Conservation (phyloP, 2,329 filamentous ascomycete genomes). For the Clathrospora elynae region DNA sequence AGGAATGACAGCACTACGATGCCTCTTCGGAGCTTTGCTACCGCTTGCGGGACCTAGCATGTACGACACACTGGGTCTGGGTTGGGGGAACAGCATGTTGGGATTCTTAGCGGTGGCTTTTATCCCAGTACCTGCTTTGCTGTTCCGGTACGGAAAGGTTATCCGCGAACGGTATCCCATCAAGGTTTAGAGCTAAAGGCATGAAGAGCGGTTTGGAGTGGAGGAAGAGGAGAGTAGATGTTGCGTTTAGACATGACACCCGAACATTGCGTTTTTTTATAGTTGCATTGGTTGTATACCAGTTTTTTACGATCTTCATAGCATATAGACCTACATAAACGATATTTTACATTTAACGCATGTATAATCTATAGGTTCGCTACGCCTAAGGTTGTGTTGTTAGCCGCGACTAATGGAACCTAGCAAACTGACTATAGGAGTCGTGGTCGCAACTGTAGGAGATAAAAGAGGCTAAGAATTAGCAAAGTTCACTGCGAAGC, state of each 20-base stretch:
- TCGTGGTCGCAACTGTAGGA: too few relatives aligned
- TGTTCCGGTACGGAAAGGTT: slow-evolving; percentile 42
- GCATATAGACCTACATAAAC: too few relatives aligned
- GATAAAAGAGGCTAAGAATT: too few relatives aligned
- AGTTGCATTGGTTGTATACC: too few relatives aligned
- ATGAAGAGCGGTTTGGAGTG: not conserved
- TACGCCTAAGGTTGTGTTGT: too few relatives aligned
- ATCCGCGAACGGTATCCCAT: slow-evolving; percentile 39
- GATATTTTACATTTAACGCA: too few relatives aligned
- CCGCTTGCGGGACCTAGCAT: slow-evolving; percentile 45
- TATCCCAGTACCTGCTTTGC: slow-evolving; percentile 41
- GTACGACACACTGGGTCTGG: slow-evolving; percentile 41
- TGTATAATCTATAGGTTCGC: too few relatives aligned
- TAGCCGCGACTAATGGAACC: too few relatives aligned
- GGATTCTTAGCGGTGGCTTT: slow-evolving; percentile 45
- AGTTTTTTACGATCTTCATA: too few relatives aligned
- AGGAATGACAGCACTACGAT: slow-evolving; percentile 40
- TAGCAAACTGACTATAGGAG: too few relatives aligned
- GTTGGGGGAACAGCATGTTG: slow-evolving; percentile 47
- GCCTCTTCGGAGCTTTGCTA: slow-evolving; percentile 42
- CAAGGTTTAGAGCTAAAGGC: slow-evolving; percentile 22
- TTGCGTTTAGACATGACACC: not conserved
- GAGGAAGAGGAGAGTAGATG: not conserved
- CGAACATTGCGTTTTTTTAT: too few relatives aligned
- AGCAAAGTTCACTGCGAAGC: too few relatives aligned